Evolutionary conservation across 192 early-diverging fungal species (phyloP).

Genomic region (Backusella australiensis): DNA sequence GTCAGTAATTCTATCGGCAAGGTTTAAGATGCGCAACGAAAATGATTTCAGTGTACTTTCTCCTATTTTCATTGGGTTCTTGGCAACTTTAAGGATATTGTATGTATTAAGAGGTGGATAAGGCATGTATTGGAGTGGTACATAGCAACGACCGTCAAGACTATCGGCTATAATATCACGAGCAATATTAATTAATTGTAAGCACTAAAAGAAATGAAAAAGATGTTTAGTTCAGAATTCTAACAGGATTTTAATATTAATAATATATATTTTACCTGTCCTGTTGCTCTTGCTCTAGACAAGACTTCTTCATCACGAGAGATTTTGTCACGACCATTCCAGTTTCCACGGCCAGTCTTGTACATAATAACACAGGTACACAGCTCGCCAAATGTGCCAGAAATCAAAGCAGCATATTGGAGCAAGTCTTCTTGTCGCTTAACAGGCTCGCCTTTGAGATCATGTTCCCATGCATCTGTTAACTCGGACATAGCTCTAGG

Average conservation of each 20-base stretch:
- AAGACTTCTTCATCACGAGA: constrained; percentile 21
- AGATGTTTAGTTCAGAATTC: neutral
- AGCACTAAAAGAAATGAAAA: constrained; percentile 18
- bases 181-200: constrained; percentile 55
- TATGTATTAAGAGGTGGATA: neutral
- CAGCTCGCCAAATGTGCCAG: constrained; percentile 38
- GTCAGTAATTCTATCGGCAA: constrained; percentile 28
- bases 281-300: constrained; percentile 30
- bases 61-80: constrained; percentile 7
- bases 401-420: constrained; percentile 28
- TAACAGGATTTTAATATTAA: neutral
- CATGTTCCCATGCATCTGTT: constrained; percentile 28
- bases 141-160: constrained; percentile 37
- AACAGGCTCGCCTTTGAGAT: constrained; percentile 23
- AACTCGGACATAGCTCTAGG: constrained; percentile 28
- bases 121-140: constrained; percentile 39
- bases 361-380: constrained; percentile 40
- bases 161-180: constrained; percentile 48
- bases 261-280: constrained; percentile 27
- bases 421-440: constrained; percentile 30
- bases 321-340: constrained; percentile 13
- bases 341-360: constrained; percentile 32
- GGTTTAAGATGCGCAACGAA: constrained; percentile 26
- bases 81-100: constrained; percentile 1
- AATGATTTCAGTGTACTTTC: constrained; percentile 15